Percentiles rank a stretch among this genome's conserved stretches.
phyloP scores from a whole-genome alignment of 257 asterid genomes.

The Przewalskia tangutica region DNA sequence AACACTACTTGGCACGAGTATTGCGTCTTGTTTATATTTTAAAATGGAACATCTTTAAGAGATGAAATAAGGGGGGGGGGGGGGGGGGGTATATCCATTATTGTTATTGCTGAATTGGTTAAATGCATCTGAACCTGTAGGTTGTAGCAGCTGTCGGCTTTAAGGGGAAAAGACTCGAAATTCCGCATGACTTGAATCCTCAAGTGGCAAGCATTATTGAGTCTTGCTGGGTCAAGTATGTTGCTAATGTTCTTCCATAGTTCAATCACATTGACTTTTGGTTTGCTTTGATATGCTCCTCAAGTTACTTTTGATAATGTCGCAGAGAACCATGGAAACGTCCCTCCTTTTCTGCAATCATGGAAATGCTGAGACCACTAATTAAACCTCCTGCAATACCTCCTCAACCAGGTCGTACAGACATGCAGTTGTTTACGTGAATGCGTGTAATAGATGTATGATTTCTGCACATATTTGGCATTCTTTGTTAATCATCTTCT shows the following conservation, averaged over 20 bases:
- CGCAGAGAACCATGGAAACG: conserved; percentile 94
- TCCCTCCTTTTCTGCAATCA: conserved; percentile 71
- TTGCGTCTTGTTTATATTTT: background rate
- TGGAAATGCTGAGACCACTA: conserved; percentile 72
- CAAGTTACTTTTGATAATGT: background rate
- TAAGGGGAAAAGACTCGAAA: conserved; percentile 70
- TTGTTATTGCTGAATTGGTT: background rate
- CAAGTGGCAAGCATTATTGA: conserved; percentile 70
- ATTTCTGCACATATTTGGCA: conserved; percentile 10
- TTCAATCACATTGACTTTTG: background rate
- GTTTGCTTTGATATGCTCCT: background rate
- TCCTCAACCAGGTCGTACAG: conserved; percentile 37
- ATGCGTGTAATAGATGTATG: background rate
- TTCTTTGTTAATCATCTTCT: background rate
- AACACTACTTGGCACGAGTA: background rate
- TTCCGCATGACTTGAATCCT: conserved; percentile 66
- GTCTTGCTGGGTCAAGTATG: conserved; percentile 80
- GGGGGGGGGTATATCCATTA: background rate
- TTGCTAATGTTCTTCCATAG: background rate
- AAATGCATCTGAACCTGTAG: conserved; percentile 24
- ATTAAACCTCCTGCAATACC: conserved; percentile 39
- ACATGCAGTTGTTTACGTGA: conserved; percentile 37
- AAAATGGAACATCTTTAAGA: background rate
- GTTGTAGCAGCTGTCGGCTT: conserved; percentile 98
- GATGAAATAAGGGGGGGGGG: background rate